Percentiles rank a stretch among this genome's conserved stretches.
Conservation (phyloP, 169 alveolate species). For the Miamiensis avidus region DNA sequence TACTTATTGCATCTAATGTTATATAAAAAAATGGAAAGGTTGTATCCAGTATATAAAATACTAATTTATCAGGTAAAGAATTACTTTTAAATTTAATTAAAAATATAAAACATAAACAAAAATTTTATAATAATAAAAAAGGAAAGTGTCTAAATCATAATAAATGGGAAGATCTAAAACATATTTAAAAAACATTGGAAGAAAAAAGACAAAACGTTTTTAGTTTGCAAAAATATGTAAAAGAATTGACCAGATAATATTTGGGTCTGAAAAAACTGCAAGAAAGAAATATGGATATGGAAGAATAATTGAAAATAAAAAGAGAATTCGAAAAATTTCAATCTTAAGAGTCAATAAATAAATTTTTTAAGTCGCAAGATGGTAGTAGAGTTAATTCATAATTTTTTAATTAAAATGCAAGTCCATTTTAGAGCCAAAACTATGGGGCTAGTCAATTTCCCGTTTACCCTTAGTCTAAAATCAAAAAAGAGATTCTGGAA, state of each 20-base stretch:
- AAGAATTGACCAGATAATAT: slow-evolving; percentile 29
- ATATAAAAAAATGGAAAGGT: slow-evolving; percentile 56
- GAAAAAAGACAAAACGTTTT: slow-evolving; percentile 20
- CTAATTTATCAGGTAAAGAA: slow-evolving; percentile 1
- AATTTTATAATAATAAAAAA: background rate
- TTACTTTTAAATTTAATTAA: background rate
- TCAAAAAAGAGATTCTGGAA: background rate
- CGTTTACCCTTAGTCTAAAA: background rate
- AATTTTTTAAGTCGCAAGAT: slow-evolving; percentile 16
- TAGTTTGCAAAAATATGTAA: slow-evolving; percentile 7
- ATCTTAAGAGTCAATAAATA: slow-evolving; percentile 44
- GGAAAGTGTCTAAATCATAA: slow-evolving; percentile 22
- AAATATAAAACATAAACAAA: slow-evolving; percentile 29
- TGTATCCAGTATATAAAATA: slow-evolving; percentile 23
- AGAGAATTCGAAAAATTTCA: slow-evolving; percentile 35
- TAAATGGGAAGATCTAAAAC: slow-evolving; percentile 21
- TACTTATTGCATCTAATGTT: slow-evolving; percentile 68
- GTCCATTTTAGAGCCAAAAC: background rate
- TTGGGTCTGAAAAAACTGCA: slow-evolving; percentile 34
- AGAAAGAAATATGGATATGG: slow-evolving; percentile 37
- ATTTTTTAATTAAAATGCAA: background rate
- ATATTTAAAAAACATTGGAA: slow-evolving; percentile 8
- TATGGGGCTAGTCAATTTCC: background rate
- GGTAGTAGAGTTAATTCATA: background rate
- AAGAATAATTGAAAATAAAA: slow-evolving; percentile 35